These are phyloP conservation scores for Neurospora sp. DNA, from an alignment of 2,329 filamentous ascomycete species.

Conservation along the genomic window DNA sequence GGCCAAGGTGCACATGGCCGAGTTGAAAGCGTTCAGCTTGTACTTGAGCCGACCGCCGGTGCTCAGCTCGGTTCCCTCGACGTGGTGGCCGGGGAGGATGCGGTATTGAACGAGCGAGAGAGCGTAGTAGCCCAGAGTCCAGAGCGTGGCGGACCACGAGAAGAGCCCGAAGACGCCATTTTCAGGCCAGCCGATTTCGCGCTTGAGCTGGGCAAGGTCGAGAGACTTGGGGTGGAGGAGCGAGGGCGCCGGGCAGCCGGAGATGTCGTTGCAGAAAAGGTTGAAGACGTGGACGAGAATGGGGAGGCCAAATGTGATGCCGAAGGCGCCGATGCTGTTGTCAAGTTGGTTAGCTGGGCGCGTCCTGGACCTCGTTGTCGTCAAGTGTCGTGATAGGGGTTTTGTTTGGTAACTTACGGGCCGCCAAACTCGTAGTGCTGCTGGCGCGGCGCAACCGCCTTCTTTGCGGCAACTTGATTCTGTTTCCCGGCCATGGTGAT, in stretches of 20 bases:
- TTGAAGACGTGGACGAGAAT: conserved; percentile 67
- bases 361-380: neutral
- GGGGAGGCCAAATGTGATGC: conserved; percentile 73
- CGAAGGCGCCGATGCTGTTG: conserved; percentile 61
- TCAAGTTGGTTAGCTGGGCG: conserved; percentile 1
- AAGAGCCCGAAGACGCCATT: conserved; percentile 61
- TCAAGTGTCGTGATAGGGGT: neutral
- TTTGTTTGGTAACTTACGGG: conserved; percentile 28
- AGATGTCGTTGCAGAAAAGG: conserved; percentile 86
- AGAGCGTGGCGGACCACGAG: conserved; percentile 59
- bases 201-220: conserved; percentile 62
- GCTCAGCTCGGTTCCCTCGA: conserved; percentile 59
- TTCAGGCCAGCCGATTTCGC: conserved; percentile 71
- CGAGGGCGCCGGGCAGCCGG: conserved; percentile 81
- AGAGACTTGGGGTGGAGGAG: conserved; percentile 64
- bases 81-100: conserved; percentile 63
- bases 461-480: conserved; percentile 14
- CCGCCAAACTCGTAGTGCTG: conserved; percentile 44
- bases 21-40: conserved; percentile 71
- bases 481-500: conserved; percentile 13
- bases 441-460: conserved; percentile 9
- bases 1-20: conserved; percentile 64
- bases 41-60: conserved; percentile 71
- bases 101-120: conserved; percentile 67
- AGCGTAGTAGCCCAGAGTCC: conserved; percentile 67